Evolutionary conservation across 148 eudicot species (phyloP).

Genomic region (Linanthus parryae): DNA sequence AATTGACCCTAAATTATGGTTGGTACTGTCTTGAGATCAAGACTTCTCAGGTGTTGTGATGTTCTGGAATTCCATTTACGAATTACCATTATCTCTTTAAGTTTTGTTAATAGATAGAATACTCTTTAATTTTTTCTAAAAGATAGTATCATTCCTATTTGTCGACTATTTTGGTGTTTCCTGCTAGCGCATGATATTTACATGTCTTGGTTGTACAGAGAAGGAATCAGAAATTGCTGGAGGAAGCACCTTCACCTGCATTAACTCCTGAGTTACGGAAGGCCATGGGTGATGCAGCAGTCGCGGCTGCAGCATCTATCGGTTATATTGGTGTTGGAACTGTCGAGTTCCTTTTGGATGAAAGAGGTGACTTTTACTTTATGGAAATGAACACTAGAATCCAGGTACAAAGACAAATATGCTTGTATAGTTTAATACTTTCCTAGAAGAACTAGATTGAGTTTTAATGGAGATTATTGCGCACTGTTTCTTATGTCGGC

Average conservation of each 20-base stretch:
- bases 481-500: neutral
- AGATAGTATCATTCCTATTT: too few relatives aligned
- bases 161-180: too few relatives aligned
- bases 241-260: constrained; percentile 98
- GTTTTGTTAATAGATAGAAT: too few relatives aligned
- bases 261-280: constrained; percentile 81
- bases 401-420: constrained; percentile 50
- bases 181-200: too few relatives aligned
- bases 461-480: neutral
- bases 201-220: constrained; percentile 62
- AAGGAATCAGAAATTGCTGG: constrained; percentile 95
- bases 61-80: too few relatives aligned
- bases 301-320: constrained; percentile 97
- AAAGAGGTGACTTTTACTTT: constrained; percentile 94
- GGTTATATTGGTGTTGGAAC: constrained; percentile 96
- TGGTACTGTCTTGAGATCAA: too few relatives aligned
- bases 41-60: too few relatives aligned
- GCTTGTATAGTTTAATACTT: neutral
- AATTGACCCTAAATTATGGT: too few relatives aligned
- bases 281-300: constrained; percentile 99
- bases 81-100: too few relatives aligned
- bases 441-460: neutral
- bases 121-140: too few relatives aligned
- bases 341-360: constrained; percentile 93
- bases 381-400: constrained; percentile 99